Base-by-base conservation (phyloP, 352 stramenopile genomes). In the Phytopythium oedochilum region DNA sequence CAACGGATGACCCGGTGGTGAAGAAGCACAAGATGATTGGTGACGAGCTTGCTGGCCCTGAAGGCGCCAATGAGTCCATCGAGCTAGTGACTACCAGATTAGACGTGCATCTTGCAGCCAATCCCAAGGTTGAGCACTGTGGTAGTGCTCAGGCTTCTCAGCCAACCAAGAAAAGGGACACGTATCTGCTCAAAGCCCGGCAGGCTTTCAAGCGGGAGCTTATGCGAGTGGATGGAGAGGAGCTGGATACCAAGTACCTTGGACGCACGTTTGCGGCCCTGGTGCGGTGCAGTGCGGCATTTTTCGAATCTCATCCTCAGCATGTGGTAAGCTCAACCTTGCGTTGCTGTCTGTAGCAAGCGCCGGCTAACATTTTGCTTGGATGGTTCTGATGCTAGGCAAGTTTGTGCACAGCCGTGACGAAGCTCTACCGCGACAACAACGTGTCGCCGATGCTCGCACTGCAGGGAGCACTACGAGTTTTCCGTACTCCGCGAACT, bases 231-330 rank as follows among this genome's bases (percentile, higher is more conserved):
- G 60, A 74, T 32, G 59, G 54, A 2, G 75, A 83, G 55, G 42
- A 70, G 45, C 28, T 57, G 5, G 60, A 70, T 36, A 59, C 57
- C 0, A 23, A 49, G 1, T 86, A 75, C 22, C 52, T 73, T 18
- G 59, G 59, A 14, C 68, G 65, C 6, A 81, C 72, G 1, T 52
- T 86, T 15, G 31, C 44, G n/a, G n/a, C 58, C 5, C 54, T 81
- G 47, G 63, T 74, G 23, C 70, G 64, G 26, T 53, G 60, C 47
- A 69, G 69, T 47, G 51, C 60, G 49, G 56, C 28, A 36, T 64
- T 68, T 35, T 23, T 71, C 12, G 35, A 63, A 34, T 55, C 60
- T 29, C 44, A 66, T 34, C 50, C 52, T 34, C 45, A 57, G 48
- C 63, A 71, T n/a, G 62, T 77, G 62, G 60, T 73, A 73, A 45